These are phyloP conservation scores for Saccharomycopsis malanga DNA, from an alignment of 805 yeast genomes.

Conservation along the genomic window DNA sequence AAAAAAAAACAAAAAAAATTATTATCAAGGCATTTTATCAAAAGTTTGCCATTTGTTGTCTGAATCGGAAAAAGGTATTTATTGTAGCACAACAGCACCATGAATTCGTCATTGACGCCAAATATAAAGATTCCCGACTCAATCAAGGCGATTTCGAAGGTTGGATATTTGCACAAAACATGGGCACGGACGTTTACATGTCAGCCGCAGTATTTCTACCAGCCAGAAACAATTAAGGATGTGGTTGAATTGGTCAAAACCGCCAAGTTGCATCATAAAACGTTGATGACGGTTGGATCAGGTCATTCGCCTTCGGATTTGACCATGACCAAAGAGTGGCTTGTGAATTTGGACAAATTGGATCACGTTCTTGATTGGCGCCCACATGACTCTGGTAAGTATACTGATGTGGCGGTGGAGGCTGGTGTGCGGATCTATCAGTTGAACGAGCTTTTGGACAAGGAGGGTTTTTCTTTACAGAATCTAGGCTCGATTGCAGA, in stretches of 20 bases:
- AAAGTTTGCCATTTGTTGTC: no score
- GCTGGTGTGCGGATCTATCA: conserved; percentile 81
- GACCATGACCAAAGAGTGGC: conserved; percentile 84
- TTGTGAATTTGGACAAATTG: conserved; percentile 76
- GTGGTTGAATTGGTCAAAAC: conserved; percentile 56
- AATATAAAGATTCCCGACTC: conserved; percentile 4
- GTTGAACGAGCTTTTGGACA: conserved; percentile 58
- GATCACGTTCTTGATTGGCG: conserved; percentile 42
- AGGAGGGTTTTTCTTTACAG: conserved; percentile 71
- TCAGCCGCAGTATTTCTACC: conserved; percentile 69
- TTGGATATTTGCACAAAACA: conserved; percentile 40
- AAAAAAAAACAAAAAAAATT: no score
- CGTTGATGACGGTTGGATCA: conserved; percentile 80
- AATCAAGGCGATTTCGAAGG: conserved; percentile 1
- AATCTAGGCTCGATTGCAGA: conserved; percentile 91
- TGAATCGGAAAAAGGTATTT: no score
- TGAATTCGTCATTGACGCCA: background rate
- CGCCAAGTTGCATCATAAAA: conserved; percentile 54
- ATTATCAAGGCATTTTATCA: no score
- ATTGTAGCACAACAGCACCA: no score
- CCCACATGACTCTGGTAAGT: conserved; percentile 51
- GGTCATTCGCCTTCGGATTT: conserved; percentile 94
- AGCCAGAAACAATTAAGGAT: conserved; percentile 67
- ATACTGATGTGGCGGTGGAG: conserved; percentile 87
- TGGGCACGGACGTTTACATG: conserved; percentile 92